phyloP scores from a whole-genome alignment of 805 yeast species.

The Metschnikowia cerradonensis region DNA sequence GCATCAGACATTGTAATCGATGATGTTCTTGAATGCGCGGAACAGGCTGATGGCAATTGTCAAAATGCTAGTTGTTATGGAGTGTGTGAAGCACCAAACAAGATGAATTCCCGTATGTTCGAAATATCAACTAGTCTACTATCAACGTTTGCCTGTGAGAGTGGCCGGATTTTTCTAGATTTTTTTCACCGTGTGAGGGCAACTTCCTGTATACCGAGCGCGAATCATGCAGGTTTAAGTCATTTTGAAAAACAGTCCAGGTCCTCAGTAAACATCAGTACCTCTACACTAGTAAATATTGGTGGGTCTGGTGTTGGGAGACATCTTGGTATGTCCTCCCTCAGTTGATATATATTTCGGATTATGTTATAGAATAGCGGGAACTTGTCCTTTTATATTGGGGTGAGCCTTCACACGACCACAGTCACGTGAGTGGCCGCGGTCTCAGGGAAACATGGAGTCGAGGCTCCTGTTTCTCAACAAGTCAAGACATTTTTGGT shows the following conservation, averaged over 20 bases:
- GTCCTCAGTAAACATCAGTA: too few species aligned
- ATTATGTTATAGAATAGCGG: too few species aligned
- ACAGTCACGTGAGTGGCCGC: too few species aligned
- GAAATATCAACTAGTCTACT: not conserved
- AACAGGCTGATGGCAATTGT: not conserved
- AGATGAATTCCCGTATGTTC: not conserved
- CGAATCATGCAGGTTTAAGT: not conserved
- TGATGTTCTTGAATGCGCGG: not conserved
- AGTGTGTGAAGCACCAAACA: not conserved
- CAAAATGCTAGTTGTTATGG: not conserved
- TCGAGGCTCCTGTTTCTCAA: too few species aligned
- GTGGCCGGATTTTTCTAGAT: slow-evolving; percentile 4
- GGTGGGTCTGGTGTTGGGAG: too few species aligned
- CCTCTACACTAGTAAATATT: too few species aligned
- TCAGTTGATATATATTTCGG: too few species aligned
- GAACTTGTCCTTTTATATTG: too few species aligned
- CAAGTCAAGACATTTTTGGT: not conserved
- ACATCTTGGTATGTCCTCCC: too few species aligned
- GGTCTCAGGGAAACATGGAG: too few species aligned
- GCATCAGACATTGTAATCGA: slow-evolving; percentile 16
- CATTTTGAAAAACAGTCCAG: too few species aligned
- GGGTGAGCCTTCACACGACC: too few species aligned
- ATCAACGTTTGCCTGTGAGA: not conserved
- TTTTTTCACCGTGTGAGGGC: slow-evolving; percentile 5
- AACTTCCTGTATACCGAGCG: not conserved